Conservation (phyloP, 192 early-diverging fungal species). For the Umbelopsis sp. region DNA sequence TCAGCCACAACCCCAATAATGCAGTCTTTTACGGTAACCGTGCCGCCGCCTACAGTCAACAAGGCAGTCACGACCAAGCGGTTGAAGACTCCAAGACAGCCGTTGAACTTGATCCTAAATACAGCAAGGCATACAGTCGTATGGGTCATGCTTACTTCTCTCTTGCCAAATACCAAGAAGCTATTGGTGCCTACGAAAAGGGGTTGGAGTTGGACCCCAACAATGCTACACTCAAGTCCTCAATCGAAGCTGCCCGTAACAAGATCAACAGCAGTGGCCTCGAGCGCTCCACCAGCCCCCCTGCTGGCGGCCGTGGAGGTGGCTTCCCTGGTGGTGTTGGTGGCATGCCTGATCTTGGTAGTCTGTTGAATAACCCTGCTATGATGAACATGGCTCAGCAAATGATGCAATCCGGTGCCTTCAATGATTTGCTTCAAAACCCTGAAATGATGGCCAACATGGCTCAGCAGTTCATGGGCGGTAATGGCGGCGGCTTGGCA, state of each 20-base stretch:
- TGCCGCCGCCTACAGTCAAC: constrained; percentile 94
- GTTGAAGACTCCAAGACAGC: constrained; percentile 87
- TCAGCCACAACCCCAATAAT: constrained; percentile 77
- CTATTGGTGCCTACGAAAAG: constrained; percentile 88
- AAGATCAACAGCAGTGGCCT: constrained; percentile 46
- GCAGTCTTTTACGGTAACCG: constrained; percentile 98
- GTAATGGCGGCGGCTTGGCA: constrained; percentile 57
- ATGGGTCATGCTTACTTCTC: constrained; percentile 94
- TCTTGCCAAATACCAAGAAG: constrained; percentile 80
- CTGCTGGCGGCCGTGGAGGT: constrained; percentile 36
- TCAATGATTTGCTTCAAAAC: constrained; percentile 88
- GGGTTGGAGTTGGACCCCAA: constrained; percentile 83
- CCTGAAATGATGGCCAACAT: constrained; percentile 81
- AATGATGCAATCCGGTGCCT: constrained; percentile 86
- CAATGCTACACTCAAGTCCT: constrained; percentile 81
- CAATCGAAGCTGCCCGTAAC: constrained; percentile 69
- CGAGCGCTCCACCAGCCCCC: constrained; percentile 26
- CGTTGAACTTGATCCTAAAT: constrained; percentile 82
- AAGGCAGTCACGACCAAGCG: constrained; percentile 82
- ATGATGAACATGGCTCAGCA: constrained; percentile 95
- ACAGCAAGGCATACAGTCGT: constrained; percentile 93
- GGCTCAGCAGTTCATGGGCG: constrained; percentile 80
- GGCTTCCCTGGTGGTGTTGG: constrained; percentile 46
- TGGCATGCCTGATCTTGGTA: constrained; percentile 65
- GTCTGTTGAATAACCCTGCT: constrained; percentile 91